Evolutionary conservation across 2,329 filamentous ascomycete species (phyloP), one percentile per base, ranked within the genome.

Genomic region (Fusarium penzigii): DNA sequence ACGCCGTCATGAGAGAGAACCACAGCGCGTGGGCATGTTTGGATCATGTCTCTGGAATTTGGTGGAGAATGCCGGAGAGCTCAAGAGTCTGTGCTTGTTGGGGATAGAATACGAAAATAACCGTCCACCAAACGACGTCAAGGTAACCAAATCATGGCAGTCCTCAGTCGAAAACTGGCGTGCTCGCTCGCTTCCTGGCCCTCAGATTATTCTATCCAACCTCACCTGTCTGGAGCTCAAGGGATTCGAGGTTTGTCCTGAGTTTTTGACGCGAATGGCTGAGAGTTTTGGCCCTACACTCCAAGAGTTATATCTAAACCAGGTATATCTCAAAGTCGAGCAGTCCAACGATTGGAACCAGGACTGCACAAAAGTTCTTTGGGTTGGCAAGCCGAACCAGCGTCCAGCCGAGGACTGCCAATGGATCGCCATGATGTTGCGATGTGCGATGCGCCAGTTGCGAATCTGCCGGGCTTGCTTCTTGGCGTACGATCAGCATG

Each of bases 21-120:
- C 67, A 1, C 53, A 59, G 9, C 67, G 68, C 9, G 68, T 69
- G n/a, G 61, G 63, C 14, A 58, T 71, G 16, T 80, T 80, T 62
- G 71, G 72, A 17, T 69, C 70, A 38, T 73, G 76, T 48, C 67
- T 82, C 3, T 82, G 79, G 79, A 74, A 76, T 55, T 63, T 80
- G 39, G 74, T 82, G 14, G 71, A 72, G 44, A 75, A 75, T 44
- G 77, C 79, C 0, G 63, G 65, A 20, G 62, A 67, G 9, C 70
- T 82, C 12, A 68, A 75, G 56, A 80, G 72, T 42, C 65, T 82
- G 16, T 80, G 78, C 52, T 57, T 82, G 14, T 70, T 77, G 11
- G 77, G 77, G n/a, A 67, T 74, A 55, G 73, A 77, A 51, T 66
- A 72, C 16, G 72, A 75, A 7, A 25, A 25, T 20, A 70, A 72